phyloP scores from a whole-genome alignment of 1,284 basidiomycete species.

The Tilletia walkeri region DNA sequence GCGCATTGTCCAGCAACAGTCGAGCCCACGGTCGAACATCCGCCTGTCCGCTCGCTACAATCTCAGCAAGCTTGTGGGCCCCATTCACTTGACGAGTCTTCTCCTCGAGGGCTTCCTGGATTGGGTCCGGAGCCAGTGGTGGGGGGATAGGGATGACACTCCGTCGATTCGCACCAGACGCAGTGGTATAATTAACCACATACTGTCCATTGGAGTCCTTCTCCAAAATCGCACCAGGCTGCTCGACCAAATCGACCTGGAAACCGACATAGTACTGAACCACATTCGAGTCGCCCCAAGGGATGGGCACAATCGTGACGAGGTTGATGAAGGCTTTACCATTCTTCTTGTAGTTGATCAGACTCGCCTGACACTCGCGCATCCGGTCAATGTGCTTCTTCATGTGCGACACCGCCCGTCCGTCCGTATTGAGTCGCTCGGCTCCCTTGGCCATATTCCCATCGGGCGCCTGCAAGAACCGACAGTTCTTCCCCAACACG shows the following conservation, averaged over 20 bases:
- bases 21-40: constrained; percentile 34
- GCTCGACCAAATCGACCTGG: constrained; percentile 73
- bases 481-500: constrained; percentile 55
- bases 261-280: constrained; percentile 87
- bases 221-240: constrained; percentile 75
- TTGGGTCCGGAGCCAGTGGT: background rate
- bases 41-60: constrained; percentile 19
- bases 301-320: constrained; percentile 54
- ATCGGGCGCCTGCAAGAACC: constrained; percentile 69
- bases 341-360: constrained; percentile 84
- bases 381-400: constrained; percentile 31
- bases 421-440: constrained; percentile 67
- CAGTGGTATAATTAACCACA: constrained; percentile 44
- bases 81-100: constrained; percentile 14
- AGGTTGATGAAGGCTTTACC: constrained; percentile 71
- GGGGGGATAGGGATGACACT: too few species aligned
- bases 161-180: background rate
- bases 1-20: constrained; percentile 43
- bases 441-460: constrained; percentile 68
- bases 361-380: constrained; percentile 70
- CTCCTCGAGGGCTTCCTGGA: constrained; percentile 19
- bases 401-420: constrained; percentile 65
- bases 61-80: constrained; percentile 23
- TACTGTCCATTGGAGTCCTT: constrained; percentile 45
- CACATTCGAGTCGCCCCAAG: constrained; percentile 25